Base-by-base conservation (phyloP, 768 basidiomycete genomes). In the Suillus alpinus region DNA sequence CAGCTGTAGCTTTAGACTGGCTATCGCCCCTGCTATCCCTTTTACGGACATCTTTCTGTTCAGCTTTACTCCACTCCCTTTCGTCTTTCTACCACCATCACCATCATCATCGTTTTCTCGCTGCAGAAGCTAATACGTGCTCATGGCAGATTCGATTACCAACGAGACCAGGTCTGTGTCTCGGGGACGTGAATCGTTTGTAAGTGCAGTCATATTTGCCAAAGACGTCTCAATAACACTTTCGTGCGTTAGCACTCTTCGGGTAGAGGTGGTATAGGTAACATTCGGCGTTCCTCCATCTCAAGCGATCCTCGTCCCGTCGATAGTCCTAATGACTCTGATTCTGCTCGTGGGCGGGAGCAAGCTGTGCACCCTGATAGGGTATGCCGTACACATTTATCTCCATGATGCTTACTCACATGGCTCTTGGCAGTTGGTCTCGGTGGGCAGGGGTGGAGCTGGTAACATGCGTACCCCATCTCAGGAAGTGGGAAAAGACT, bases 381-480 rank as follows among this genome's bases (percentile, higher is more conserved):
- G 41, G 85, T 82, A 62, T 5, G 76, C 65, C 14, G 46, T 18
- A 39, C 46, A 50, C n/a, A 7, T 58, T 44, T 18, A 52, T 23
- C 39, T 31, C 16, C 40, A 60, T 32, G 62, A 40, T 13, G 2
- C 2, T 43, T 6, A 5, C 50, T 14, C 32, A 26, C 39, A 64
- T 65, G n/a, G 65, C 63, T n/a, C 50, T 51, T 51, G 31, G n/a
- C 65, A 84, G 76, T 60, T 80, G 18, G 78, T 75, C 63, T 86
- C 84, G 20, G 81, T 82, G 46, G 94, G 94, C 12, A 85, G 92
- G 56, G 93, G 94, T 31, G 94, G 94, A 16, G 83, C 83, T 8
- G 94, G 93, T 9, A 95, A 95, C 79, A 86, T 95, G 56, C 86
- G 90, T 59, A 89, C 91, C 2, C 87, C 86, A 0, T 91, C 91